Conservation (phyloP, 192 early-diverging fungal species). For the Gonapodya sp. region DNA sequence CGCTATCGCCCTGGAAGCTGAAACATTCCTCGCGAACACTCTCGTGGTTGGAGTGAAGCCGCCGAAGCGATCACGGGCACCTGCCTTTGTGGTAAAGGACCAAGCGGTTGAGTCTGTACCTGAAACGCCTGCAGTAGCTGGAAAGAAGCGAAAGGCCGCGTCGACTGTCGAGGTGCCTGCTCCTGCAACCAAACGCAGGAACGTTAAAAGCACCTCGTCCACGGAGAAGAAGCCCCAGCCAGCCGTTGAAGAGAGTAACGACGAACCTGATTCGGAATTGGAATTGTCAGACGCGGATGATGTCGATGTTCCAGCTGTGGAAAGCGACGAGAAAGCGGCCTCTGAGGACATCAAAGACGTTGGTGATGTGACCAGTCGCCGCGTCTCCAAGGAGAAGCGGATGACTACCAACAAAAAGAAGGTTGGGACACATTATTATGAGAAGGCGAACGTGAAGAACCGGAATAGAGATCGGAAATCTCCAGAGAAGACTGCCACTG, state of each 20-base stretch:
- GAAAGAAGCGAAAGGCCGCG: neutral
- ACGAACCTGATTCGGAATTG: neutral
- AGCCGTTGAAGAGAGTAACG: neutral
- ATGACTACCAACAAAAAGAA: conserved; percentile 90
- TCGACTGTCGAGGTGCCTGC: neutral
- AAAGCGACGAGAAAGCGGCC: conserved; percentile 8
- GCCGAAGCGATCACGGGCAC: neutral
- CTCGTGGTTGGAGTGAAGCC: neutral
- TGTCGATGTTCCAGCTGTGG: neutral
- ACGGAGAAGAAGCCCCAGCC: neutral
- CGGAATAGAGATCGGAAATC: conserved; percentile 64
- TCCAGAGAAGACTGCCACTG: neutral
- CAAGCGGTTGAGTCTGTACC: neutral
- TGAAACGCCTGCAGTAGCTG: neutral
- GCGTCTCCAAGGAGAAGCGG: conserved; percentile 46
- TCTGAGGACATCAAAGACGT: conserved; percentile 21
- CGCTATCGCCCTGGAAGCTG: neutral
- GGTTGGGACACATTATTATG: conserved; percentile 84
- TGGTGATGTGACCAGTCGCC: conserved; percentile 25
- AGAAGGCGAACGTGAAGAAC: conserved; percentile 93
- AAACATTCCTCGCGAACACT: neutral
- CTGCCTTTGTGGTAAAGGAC: conserved; percentile 4
- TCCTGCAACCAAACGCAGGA: neutral
- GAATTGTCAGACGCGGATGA: neutral
- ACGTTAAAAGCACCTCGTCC: neutral